These are phyloP conservation scores for Cercospora nicotianae DNA, from an alignment of 2,329 filamentous ascomycete genomes.

Conservation along the genomic window DNA sequence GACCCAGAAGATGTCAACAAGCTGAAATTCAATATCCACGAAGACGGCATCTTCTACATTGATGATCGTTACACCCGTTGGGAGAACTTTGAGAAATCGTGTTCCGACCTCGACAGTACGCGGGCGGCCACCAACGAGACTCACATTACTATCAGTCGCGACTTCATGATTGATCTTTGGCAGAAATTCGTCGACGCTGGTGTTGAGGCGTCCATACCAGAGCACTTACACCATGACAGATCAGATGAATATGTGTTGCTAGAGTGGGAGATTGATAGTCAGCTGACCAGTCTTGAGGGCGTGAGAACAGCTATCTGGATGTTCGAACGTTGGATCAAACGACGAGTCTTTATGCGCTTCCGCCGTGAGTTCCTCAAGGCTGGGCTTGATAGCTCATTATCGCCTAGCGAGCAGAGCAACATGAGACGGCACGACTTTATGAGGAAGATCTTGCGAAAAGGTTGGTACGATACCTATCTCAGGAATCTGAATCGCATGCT, in stretches of 20 bases:
- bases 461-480: conserved; percentile 9
- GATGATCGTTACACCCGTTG: conserved; percentile 19
- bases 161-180: conserved; percentile 10
- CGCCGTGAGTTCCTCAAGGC: conserved; percentile 2
- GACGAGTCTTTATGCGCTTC: conserved; percentile 1
- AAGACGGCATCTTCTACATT: conserved; percentile 9
- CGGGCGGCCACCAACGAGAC: not conserved
- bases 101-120: conserved; percentile 19
- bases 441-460: conserved; percentile 1
- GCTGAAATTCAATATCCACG: conserved; percentile 9
- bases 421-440: conserved; percentile 1
- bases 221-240: not conserved
- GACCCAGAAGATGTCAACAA: not conserved
- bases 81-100: conserved; percentile 23
- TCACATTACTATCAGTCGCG: conserved; percentile 3
- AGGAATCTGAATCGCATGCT: conserved; percentile 6
- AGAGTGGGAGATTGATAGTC: not conserved
- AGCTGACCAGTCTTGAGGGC: conserved; percentile 8
- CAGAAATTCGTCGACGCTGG: not conserved
- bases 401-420: not conserved
- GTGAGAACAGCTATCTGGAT: not conserved
- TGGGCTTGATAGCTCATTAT: not conserved
- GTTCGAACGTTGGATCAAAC: conserved; percentile 15
- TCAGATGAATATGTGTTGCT: conserved; percentile 6
- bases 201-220: not conserved